Conservation (phyloP, 768 basidiomycete genomes). For the Floccularia luteovirens region DNA sequence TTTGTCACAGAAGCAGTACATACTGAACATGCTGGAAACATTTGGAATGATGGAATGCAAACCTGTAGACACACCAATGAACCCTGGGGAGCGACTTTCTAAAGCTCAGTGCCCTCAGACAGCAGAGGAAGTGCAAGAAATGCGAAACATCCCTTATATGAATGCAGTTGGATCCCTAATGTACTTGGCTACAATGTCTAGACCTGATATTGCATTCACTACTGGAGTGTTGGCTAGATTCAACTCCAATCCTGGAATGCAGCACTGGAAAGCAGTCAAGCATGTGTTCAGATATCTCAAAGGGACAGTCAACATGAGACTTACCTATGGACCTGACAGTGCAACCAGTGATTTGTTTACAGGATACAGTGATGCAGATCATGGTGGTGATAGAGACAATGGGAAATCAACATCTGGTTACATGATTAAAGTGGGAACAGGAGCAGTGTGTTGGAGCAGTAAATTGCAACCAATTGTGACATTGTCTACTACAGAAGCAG, state of each 20-base stretch:
- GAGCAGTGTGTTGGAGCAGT: slow-evolving; percentile 4
- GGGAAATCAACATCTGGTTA: slow-evolving; percentile 28
- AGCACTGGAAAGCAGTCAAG: slow-evolving; percentile 29
- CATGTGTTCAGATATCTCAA: slow-evolving; percentile 26
- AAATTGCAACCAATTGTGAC: neutral
- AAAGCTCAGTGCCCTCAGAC: slow-evolving; percentile 12
- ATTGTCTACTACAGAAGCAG: slow-evolving; percentile 3
- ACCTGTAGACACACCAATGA: slow-evolving; percentile 22
- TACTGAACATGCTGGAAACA: slow-evolving; percentile 14
- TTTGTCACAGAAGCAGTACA: slow-evolving; percentile 18
- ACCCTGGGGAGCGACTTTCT: slow-evolving; percentile 14
- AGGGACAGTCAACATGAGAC: slow-evolving; percentile 17
- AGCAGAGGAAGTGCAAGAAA: slow-evolving; percentile 11
- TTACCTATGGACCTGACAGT: slow-evolving; percentile 6
- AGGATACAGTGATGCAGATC: slow-evolving; percentile 18
- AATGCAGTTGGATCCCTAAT: slow-evolving; percentile 19
- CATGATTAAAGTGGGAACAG: slow-evolving; percentile 23
- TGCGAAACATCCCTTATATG: slow-evolving; percentile 19
- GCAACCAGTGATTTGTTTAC: neutral
- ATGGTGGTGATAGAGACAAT: slow-evolving; percentile 19
- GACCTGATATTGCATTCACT: slow-evolving; percentile 17
- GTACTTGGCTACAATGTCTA: slow-evolving; percentile 18
- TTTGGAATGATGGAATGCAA: slow-evolving; percentile 19
- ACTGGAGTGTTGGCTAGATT: slow-evolving; percentile 12
- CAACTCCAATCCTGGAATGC: slow-evolving; percentile 14